Conservation (phyloP, 106 monocot genomes). For the Allium fistulosum region DNA sequence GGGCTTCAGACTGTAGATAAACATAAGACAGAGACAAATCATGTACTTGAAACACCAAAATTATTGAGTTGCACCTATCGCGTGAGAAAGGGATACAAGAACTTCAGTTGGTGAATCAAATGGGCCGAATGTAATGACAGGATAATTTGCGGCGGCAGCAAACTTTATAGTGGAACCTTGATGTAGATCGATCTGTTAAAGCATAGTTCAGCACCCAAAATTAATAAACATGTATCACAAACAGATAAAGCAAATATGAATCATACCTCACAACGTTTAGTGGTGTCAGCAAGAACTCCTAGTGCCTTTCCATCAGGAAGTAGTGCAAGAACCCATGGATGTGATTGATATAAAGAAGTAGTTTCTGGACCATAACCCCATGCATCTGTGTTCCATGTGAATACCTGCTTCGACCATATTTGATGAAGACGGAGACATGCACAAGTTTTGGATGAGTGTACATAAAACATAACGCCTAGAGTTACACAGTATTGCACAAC, state of each 20-base stretch:
- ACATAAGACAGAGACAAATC: too few species aligned
- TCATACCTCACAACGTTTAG: constrained; percentile 78
- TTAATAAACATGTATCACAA: neutral
- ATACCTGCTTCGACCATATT: constrained; percentile 39
- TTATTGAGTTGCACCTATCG: constrained; percentile 29
- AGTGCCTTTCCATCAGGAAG: constrained; percentile 80
- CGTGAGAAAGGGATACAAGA: constrained; percentile 52
- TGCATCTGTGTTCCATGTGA: constrained; percentile 97
- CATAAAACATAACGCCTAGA: too few species aligned
- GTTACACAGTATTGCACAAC: too few species aligned
- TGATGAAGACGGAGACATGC: constrained; percentile 1
- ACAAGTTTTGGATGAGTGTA: neutral
- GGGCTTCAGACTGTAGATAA: too few species aligned
- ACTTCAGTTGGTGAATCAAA: constrained; percentile 54
- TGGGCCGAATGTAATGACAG: constrained; percentile 67
- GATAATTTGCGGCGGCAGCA: constrained; percentile 35
- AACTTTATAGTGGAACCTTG: constrained; percentile 39
- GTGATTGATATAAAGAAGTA: constrained; percentile 94
- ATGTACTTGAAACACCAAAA: too few species aligned
- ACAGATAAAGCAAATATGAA: neutral
- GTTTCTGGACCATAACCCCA: constrained; percentile 92
- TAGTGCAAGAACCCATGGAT: constrained; percentile 90
- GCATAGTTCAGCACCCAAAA: neutral
- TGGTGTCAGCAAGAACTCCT: constrained; percentile 96
- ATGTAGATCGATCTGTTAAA: constrained; percentile 50